Base-by-base conservation (phyloP, 2,329 filamentous ascomycete species). In the Ceratocystiopsis sp. region DNA sequence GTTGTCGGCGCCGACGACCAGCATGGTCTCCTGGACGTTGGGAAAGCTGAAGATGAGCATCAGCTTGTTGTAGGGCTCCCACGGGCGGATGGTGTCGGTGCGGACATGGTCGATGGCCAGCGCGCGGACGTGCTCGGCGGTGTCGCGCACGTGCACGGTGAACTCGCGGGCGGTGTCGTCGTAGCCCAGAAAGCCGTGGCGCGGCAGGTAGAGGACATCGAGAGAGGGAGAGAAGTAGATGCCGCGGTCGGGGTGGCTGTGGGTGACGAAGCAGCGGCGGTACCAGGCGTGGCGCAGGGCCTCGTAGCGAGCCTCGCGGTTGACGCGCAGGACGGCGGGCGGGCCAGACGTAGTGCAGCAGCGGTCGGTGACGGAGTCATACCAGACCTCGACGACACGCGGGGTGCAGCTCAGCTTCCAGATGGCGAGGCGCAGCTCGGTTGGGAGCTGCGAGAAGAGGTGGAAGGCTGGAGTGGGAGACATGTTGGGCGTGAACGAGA, bases 1-100 rank as follows among this genome's bases (percentile, higher is more conserved):
- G 12, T 38, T 33, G 13, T 33, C 35, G 13, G 17, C 16, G 21
- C 46, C 47, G 36, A 62, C 48, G 25, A 65, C 57, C 13, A 66
- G 43, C 40, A 58, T 59, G 37, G 61, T 57, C 52, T 64, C 58
- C 46, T 57, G 50, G 29, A 63, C 52, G 21, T 56, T 52, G 2
- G 57, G 57, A 40, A 67, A 68, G 42, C 58, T 60, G 38, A 62
- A 55, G 42, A 69, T 58, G 37, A 69, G 52, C 19, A 59, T 58
- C 32, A 65, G 63, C 54, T 69, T 69, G 55, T 66, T 67, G 55
- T 68, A 69, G 12, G 61, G 62, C 55, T 69, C 66, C 66, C 66
- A 69, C 15, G 65, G 66, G 34, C 64, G 55, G 40, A 66, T 61
- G 42, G 67, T 57, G 33, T 61, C 55, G 15, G 60, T 54, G 25